Evolutionary conservation across 2,329 filamentous ascomycete species (phyloP).

Genomic region (Ophiostoma australiae): DNA sequence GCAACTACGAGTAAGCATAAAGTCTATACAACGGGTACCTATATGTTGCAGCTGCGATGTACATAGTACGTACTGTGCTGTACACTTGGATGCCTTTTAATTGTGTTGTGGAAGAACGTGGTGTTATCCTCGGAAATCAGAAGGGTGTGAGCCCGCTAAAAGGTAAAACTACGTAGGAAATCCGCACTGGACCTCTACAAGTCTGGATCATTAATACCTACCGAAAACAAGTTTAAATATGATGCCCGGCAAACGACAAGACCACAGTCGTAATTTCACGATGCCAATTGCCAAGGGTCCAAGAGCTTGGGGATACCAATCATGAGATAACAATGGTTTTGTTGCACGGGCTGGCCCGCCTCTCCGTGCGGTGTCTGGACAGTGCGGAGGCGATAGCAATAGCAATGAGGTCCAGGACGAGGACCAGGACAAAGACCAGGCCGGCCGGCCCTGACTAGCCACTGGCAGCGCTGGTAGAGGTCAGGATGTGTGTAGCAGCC

Average conservation of each 20-base stretch:
- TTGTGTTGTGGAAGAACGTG: neutral
- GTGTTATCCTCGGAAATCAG: neutral
- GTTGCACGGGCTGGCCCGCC: neutral
- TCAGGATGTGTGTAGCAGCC: neutral
- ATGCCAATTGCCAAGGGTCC: neutral
- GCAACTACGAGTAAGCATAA: conserved; percentile 10
- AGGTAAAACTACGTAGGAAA: neutral
- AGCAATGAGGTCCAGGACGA: neutral
- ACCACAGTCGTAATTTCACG: neutral
- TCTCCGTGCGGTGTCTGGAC: neutral
- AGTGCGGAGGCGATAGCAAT: neutral
- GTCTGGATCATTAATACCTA: too few species aligned
- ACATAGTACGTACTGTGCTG: too few species aligned
- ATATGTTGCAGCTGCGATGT: neutral
- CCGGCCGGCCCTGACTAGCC: neutral
- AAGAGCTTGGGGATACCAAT: neutral
- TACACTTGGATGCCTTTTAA: neutral
- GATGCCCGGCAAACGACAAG: too few species aligned
- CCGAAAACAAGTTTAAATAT: too few species aligned
- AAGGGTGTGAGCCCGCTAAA: neutral
- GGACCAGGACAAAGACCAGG: neutral
- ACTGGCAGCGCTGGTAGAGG: neutral
- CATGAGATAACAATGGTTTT: neutral
- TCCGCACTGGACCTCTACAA: neutral
- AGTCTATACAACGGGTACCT: conserved; percentile 9